Evolutionary conservation across 257 asterid genomes (phyloP), one percentile per base, ranked within the genome.

Genomic region (Solanum tarijense): DNA sequence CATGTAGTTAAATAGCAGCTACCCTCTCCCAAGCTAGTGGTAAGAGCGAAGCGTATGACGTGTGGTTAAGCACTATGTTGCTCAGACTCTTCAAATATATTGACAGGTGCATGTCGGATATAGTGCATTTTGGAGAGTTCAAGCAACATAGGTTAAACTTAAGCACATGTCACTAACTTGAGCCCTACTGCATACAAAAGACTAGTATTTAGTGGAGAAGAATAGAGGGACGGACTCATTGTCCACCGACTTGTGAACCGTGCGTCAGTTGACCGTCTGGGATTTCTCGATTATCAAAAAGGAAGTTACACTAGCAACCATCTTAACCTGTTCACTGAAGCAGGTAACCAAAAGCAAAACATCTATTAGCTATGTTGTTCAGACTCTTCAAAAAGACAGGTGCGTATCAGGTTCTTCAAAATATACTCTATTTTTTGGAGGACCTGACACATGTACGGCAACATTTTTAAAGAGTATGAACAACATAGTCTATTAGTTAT

Each of bases 381-480:
- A 3, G 0, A 48, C 18, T 83, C 27, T 27, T 83, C 9, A 29
- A 83, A 83, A 60, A 55, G 31, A 31, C 1, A 1, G 31, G 65
- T 60, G 65, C 12, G 11, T 8, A 18, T 52, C 10, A 1, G 16
- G 14, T 52, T 2, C 7, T 48, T 14, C 20, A 52, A 48, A 60
- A 32, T 43, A 39, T 31, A 60, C 8, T 18, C 29, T 46, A 20
- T 52, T 0, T 27, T 27, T 48, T 5, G 13, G 32, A 48, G 18
- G 10, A 83, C 23, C 3, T 0, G 5, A 20, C 5, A 20, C 5
- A 1, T 0, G 0, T 35, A 4, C 1, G 18, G 0, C 3, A 21
- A 10, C 3, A 21, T 35, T 74, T 72, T 74, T 74, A 10, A 0
- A 73, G 16, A 21, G n/a, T 71, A 1, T 25, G 12, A 66, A 0